These are phyloP conservation scores for Fusarium sarcochroum DNA, from an alignment of 2,329 filamentous ascomycete species.

Conservation along the genomic window DNA sequence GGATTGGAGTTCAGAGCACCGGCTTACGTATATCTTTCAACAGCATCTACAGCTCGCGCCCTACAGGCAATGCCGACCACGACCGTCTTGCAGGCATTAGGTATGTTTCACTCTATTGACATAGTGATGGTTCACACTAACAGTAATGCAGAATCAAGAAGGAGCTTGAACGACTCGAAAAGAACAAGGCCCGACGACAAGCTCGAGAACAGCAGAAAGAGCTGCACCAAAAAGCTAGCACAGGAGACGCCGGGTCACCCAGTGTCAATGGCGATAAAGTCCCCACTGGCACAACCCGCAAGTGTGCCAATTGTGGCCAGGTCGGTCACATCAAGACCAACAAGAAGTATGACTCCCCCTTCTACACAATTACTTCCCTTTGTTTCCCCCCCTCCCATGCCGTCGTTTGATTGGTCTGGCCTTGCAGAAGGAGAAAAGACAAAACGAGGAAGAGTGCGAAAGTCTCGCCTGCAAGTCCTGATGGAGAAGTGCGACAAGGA, in stretches of 20 bases:
- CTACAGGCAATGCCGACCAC: constrained; percentile 65
- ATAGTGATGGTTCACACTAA: constrained; percentile 25
- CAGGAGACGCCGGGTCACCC: constrained; percentile 65
- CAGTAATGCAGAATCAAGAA: constrained; percentile 57
- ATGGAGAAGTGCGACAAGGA: constrained; percentile 47
- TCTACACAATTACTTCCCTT: constrained; percentile 20
- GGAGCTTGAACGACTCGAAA: constrained; percentile 86
- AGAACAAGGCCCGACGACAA: constrained; percentile 91
- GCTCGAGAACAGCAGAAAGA: constrained; percentile 92
- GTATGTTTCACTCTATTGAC: constrained; percentile 45
- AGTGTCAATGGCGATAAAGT: constrained; percentile 65
- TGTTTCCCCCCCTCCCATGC: constrained; percentile 48
- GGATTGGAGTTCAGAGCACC: constrained; percentile 54
- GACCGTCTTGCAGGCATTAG: constrained; percentile 63
- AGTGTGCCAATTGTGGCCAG: constrained; percentile 97
- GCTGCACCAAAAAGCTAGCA: constrained; percentile 62
- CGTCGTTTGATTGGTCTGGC: constrained; percentile 54
- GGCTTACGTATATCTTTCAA: constrained; percentile 57
- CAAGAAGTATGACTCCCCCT: constrained; percentile 80
- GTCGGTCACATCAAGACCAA: constrained; percentile 99
- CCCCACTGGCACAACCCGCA: constrained; percentile 80
- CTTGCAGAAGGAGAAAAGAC: constrained; percentile 31
- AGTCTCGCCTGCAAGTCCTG: constrained; percentile 33
- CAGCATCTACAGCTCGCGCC: constrained; percentile 65
- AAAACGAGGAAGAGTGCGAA: constrained; percentile 37